Evolutionary conservation across 805 yeast genomes (phyloP).

Genomic region (Priceomyces haplophilus): DNA sequence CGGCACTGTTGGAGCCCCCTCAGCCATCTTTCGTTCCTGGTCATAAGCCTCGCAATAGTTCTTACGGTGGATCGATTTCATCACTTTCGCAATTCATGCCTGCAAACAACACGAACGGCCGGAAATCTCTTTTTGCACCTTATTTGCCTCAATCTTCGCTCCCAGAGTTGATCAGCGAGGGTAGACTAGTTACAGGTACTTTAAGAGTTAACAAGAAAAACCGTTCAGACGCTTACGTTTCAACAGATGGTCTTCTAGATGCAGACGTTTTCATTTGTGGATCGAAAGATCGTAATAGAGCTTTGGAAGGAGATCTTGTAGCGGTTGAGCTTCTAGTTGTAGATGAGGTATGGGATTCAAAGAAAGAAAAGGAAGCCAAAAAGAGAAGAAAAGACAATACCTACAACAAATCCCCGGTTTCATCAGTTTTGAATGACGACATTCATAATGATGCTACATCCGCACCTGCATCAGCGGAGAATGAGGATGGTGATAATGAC

Average conservation of each 20-base stretch:
- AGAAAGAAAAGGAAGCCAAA: constrained; percentile 95
- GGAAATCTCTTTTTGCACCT: constrained; percentile 91
- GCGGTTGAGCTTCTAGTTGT: constrained; percentile 93
- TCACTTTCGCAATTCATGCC: constrained; percentile 40
- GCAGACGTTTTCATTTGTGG: constrained; percentile 98
- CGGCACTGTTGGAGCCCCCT: constrained; percentile 37
- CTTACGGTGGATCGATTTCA: constrained; percentile 60
- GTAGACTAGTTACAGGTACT: constrained; percentile 87
- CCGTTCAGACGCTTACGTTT: constrained; percentile 96
- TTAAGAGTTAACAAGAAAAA: constrained; percentile 93
- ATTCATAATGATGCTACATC: constrained; percentile 80
- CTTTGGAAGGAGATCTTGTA: constrained; percentile 93
- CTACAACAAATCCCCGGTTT: constrained; percentile 28
- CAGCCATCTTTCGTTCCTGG: constrained; percentile 62
- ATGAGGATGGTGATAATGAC: constrained; percentile 31
- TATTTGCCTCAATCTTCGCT: constrained; percentile 90
- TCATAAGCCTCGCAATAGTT: constrained; percentile 67
- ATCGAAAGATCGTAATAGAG: constrained; percentile 96
- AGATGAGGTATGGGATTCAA: constrained; percentile 97
- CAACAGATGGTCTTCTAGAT: constrained; percentile 92
- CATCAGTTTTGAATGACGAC: constrained; percentile 55
- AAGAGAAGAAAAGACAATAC: constrained; percentile 76
- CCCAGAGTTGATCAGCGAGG: constrained; percentile 85
- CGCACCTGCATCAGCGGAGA: constrained; percentile 32
- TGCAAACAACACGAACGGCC: constrained; percentile 38